Conservation (phyloP, 345 rosid genomes). For the Hevea brasiliensis region DNA sequence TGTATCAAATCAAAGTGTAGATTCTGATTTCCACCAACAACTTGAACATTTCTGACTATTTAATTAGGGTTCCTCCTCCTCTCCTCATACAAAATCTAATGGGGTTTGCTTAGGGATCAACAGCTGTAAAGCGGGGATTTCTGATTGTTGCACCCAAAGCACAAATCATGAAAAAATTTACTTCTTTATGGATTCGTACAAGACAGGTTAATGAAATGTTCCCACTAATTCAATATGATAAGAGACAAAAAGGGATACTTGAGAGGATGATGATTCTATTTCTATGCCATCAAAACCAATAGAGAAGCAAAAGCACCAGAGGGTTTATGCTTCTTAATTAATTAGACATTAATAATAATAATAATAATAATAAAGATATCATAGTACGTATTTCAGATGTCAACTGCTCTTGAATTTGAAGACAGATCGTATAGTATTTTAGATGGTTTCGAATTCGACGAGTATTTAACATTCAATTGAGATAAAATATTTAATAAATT, state of each 20-base stretch:
- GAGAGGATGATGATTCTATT: neutral
- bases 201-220: conserved; percentile 27
- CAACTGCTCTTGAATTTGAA: too few relatives aligned
- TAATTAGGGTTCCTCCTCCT: too few relatives aligned
- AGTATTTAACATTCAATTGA: too few relatives aligned
- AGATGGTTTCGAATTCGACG: too few relatives aligned
- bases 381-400: too few relatives aligned
- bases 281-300: conserved; percentile 20
- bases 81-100: too few relatives aligned
- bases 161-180: neutral
- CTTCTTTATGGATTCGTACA: conserved; percentile 34
- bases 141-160: neutral
- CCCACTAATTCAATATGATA: conserved; percentile 19
- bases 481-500: too few relatives aligned
- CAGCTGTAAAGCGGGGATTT: neutral
- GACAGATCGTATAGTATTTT: too few relatives aligned
- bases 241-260: conserved; percentile 10
- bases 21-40: neutral
- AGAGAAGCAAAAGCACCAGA: neutral
- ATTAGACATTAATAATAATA: too few relatives aligned
- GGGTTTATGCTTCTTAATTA: conserved; percentile 7
- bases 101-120: too few relatives aligned
- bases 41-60: neutral
- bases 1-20: neutral
- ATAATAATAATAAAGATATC: too few relatives aligned